A percentile compares a stretch with the other conserved stretches of the same genome.
Evolutionary conservation across 176 grass and related monocot genomes (phyloP).

Genomic region (Musa itinerans): DNA sequence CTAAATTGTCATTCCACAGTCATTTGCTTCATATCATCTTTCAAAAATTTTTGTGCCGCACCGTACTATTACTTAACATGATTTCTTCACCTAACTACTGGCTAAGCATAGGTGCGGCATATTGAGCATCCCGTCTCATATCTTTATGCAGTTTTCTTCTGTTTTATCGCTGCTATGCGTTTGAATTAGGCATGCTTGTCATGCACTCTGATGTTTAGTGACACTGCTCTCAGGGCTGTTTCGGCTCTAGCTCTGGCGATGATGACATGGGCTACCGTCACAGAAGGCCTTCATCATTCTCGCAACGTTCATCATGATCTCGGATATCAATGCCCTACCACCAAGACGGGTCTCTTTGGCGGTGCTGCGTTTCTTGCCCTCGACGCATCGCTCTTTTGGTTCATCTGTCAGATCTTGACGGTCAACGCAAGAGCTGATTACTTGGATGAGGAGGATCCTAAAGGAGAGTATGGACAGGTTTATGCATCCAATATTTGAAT

Average conservation of each 20-base stretch:
- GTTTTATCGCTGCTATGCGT: too few relatives aligned
- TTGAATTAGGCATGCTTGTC: too few relatives aligned
- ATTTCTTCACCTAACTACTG: too few relatives aligned
- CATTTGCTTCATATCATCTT: too few relatives aligned
- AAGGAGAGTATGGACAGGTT: slow-evolving; percentile 60
- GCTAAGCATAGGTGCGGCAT: too few relatives aligned
- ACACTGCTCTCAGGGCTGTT: slow-evolving; percentile 46
- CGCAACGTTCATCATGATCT: slow-evolving; percentile 50
- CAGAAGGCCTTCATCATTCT: slow-evolving; percentile 33
- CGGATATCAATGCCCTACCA: slow-evolving; percentile 48
- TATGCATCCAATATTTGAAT: slow-evolving; percentile 21
- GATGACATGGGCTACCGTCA: slow-evolving; percentile 59
- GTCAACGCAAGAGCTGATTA: slow-evolving; percentile 71
- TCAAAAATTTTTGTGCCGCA: too few relatives aligned
- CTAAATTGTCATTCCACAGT: too few relatives aligned
- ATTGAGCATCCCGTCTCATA: too few relatives aligned
- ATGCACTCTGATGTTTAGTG: neutral
- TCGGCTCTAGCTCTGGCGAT: slow-evolving; percentile 45
- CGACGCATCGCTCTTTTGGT: slow-evolving; percentile 57
- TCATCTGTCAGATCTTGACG: slow-evolving; percentile 55
- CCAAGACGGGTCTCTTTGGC: slow-evolving; percentile 79
- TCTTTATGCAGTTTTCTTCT: too few relatives aligned
- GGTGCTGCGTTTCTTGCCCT: slow-evolving; percentile 69
- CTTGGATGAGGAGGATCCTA: slow-evolving; percentile 39
- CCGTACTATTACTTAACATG: too few relatives aligned